phyloP scores from a whole-genome alignment of 2,329 filamentous ascomycete genomes.

The Colletotrichum endophyticum region DNA sequence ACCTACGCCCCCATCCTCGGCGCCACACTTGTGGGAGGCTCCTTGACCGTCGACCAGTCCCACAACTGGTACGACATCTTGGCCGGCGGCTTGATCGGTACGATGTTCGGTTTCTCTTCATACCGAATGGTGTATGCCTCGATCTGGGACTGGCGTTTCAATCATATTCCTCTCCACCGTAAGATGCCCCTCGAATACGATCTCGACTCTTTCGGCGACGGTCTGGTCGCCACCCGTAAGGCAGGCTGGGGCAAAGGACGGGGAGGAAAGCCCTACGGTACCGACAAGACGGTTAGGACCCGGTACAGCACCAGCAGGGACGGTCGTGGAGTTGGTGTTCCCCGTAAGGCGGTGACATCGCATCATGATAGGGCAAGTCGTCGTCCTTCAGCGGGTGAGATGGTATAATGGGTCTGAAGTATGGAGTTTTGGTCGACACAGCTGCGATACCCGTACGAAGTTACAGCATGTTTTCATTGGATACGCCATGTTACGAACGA shows the following conservation, averaged over 20 bases:
- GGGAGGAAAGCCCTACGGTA: background rate
- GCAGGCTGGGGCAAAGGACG: slow-evolving; percentile 60
- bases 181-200: slow-evolving; percentile 58
- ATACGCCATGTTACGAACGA: background rate
- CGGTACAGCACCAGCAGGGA: slow-evolving; percentile 1
- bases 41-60: slow-evolving; percentile 74
- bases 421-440: background rate
- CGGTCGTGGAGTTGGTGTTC: background rate
- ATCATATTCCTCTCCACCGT: slow-evolving; percentile 71
- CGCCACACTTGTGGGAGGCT: slow-evolving; percentile 70
- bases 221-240: slow-evolving; percentile 61
- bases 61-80: slow-evolving; percentile 79
- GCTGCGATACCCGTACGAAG: background rate
- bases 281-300: background rate
- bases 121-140: slow-evolving; percentile 73
- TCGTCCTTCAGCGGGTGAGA: background rate
- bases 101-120: slow-evolving; percentile 65
- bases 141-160: slow-evolving; percentile 71
- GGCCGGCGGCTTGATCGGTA: slow-evolving; percentile 69
- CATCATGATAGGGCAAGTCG: background rate
- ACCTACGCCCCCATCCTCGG: slow-evolving; percentile 71
- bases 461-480: background rate
- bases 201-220: slow-evolving; percentile 48
- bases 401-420: background rate
- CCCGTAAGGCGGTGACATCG: slow-evolving; percentile 4